Base-by-base conservation (phyloP, 805 yeast genomes). In the Kluyveromyces aestuarii region DNA sequence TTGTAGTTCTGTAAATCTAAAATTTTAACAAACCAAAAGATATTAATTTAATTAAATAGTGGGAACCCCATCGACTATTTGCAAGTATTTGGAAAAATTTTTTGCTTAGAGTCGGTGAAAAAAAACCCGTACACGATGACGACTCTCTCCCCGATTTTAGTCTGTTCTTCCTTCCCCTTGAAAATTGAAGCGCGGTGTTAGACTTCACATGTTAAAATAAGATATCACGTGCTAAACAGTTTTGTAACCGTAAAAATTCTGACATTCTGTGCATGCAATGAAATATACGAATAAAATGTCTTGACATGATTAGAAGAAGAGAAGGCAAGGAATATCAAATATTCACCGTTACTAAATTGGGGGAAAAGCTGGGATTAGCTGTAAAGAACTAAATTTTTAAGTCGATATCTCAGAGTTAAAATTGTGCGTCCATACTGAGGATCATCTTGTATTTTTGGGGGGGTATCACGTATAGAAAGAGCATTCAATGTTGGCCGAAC, bases 51-150 rank as follows among this genome's bases (percentile, higher is more conserved):
- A 30, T 5, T 6, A 21, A 7, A 13, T 30, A 5, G 35, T 30
- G 4, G 3, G 35, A 30, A 30, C 14, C 35, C 35, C 35, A 30
- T 30, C 35, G 14, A 2, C 35, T 30, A 21, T 30, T 11, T 30
- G 21, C 40, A 37, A 17, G 18, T n/a, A 37, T 37, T n/a, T 13
- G 40, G 40, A 37, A 37, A 37, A 37, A 6, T 37, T 37, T 37
- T 37, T 37, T 37, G 40, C 40, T 37, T 16, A 37, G 40, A 37
- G 40, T 37, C 40, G 25, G 40, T 37, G 40, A 37, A 37, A 37
- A 37, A 37, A 37, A 37, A 37, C 14, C 40, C 40, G 40, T 37
- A 11, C 17, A 37, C 11, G 11, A 37, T 19, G 40, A 37, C n/a
- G 13, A 16, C 14, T 9, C 40, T 4, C n/a, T 37, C 21, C 10